phyloP scores from a whole-genome alignment of 192 early-diverging fungal species.

The Coemansia sp. region DNA sequence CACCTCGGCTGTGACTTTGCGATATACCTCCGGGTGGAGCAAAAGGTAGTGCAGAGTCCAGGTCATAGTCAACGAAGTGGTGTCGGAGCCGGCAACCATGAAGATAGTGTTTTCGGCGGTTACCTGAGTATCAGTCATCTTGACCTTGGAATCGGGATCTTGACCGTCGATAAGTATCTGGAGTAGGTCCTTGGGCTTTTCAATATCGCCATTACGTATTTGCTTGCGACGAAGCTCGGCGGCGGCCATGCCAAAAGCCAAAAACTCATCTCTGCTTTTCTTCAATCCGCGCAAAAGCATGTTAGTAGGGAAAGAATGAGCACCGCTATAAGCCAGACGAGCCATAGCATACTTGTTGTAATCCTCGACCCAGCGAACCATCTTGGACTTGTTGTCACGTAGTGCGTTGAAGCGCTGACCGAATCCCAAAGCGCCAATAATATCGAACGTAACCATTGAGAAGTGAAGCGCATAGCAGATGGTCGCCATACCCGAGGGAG shows the following conservation, averaged over 20 bases:
- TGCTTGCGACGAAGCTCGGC: slow-evolving; percentile 8
- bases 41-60: slow-evolving; percentile 48
- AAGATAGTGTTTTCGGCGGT: slow-evolving; percentile 31
- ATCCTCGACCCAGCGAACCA: slow-evolving; percentile 23
- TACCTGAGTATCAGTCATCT: slow-evolving; percentile 36
- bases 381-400: slow-evolving; percentile 13
- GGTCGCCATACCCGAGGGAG: background rate
- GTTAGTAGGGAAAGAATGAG: slow-evolving; percentile 16
- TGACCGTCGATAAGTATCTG: slow-evolving; percentile 46
- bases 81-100: slow-evolving; percentile 50
- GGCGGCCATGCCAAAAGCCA: slow-evolving; percentile 17
- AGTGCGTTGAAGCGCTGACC: slow-evolving; percentile 43
- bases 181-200: slow-evolving; percentile 48
- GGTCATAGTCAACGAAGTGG: slow-evolving; percentile 27
- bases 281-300: slow-evolving; percentile 8
- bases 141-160: slow-evolving; percentile 38
- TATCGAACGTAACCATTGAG: slow-evolving; percentile 26
- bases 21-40: slow-evolving; percentile 25
- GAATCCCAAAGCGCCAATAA: slow-evolving; percentile 35
- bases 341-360: slow-evolving; percentile 17
- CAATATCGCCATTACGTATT: slow-evolving; percentile 4
- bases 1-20: slow-evolving; percentile 34
- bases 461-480: slow-evolving; percentile 34
- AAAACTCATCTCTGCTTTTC: slow-evolving; percentile 27
- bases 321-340: background rate